These are phyloP conservation scores for Phytophthora ramorum DNA, from an alignment of 352 stramenopile species.

Conservation along the genomic window DNA sequence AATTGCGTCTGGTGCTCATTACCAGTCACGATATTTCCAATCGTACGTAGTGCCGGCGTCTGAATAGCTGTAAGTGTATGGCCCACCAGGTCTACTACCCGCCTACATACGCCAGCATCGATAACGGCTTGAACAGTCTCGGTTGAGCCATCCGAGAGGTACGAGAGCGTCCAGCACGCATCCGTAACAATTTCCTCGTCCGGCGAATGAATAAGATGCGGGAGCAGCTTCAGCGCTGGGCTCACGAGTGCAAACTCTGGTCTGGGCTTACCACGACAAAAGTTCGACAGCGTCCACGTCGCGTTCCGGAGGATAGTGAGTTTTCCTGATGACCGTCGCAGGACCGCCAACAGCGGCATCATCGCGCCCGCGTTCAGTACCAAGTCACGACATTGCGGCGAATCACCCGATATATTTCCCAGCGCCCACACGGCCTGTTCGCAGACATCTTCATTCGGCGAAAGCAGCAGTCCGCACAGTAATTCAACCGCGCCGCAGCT, in stretches of 20 bases:
- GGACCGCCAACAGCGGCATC: conserved; percentile 94
- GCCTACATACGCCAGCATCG: conserved; percentile 94
- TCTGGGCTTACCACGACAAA: conserved; percentile 95
- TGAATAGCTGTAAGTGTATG: conserved; percentile 94
- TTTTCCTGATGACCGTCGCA: conserved; percentile 91
- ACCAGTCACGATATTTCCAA: conserved; percentile 98
- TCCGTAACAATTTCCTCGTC: conserved; percentile 99
- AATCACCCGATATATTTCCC: conserved; percentile 99
- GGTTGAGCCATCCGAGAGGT: conserved; percentile 97
- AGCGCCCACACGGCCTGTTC: conserved; percentile 98
- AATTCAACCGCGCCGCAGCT: conserved; percentile 96
- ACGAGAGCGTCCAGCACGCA: conserved; percentile 99
- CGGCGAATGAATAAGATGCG: conserved; percentile 95
- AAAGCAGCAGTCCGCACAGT: conserved; percentile 96
- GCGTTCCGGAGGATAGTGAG: conserved; percentile 98
- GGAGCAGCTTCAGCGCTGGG: conserved; percentile 93
- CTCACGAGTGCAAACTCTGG: conserved; percentile 97
- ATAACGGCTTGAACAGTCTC: conserved; percentile 99
- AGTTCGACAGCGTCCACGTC: conserved; percentile 99
- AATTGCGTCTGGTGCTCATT: conserved; percentile 87
- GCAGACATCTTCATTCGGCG: conserved; percentile 97
- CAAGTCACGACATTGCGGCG: conserved; percentile 95
- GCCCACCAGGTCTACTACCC: conserved; percentile 96
- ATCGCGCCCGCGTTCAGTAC: conserved; percentile 96
- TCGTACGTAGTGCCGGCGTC: conserved; percentile 96